Evolutionary conservation across 2,329 filamentous ascomycete genomes (phyloP).

Genomic region (Colletotrichum lindemuthianum): DNA sequence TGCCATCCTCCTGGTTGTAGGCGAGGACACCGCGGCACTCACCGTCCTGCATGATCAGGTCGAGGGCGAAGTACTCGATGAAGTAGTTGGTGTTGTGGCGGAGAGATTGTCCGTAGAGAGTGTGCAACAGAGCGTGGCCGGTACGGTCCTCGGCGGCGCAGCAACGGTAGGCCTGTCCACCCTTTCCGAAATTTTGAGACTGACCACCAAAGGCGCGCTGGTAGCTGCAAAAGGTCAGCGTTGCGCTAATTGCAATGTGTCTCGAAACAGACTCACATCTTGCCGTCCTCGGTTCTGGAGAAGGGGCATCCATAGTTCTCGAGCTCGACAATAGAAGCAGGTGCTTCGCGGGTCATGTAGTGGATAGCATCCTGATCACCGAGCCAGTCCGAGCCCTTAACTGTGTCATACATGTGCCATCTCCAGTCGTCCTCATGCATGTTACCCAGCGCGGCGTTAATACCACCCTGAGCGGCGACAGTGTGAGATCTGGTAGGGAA

Average conservation of each 20-base stretch:
- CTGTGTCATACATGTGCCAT: slow-evolving; percentile 99
- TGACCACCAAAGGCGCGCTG: slow-evolving; percentile 99
- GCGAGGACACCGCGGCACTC: slow-evolving; percentile 96
- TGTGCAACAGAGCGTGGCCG: slow-evolving; percentile 96
- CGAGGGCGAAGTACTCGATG: slow-evolving; percentile 98
- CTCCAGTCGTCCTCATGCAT: slow-evolving; percentile 99
- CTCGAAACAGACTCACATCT: slow-evolving; percentile 71
- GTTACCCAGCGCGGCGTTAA: slow-evolving; percentile 90
- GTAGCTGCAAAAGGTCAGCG: slow-evolving; percentile 67
- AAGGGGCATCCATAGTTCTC: slow-evolving; percentile 99
- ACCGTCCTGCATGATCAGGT: slow-evolving; percentile 97
- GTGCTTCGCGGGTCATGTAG: slow-evolving; percentile 97
- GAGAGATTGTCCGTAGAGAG: slow-evolving; percentile 96
- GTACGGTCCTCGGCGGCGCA: slow-evolving; percentile 96
- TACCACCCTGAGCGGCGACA: slow-evolving; percentile 83
- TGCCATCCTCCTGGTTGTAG: slow-evolving; percentile 99
- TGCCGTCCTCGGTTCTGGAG: slow-evolving; percentile 94
- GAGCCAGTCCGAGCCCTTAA: slow-evolving; percentile 97
- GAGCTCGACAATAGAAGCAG: slow-evolving; percentile 89
- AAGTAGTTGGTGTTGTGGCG: slow-evolving; percentile 99
- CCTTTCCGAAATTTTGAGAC: slow-evolving; percentile 93
- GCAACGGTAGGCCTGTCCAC: slow-evolving; percentile 97
- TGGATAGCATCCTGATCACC: slow-evolving; percentile 98
- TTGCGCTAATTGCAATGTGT: slow-evolving; percentile 13
- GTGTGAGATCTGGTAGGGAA: slow-evolving; percentile 89